Evolutionary conservation across 306 rosid species (phyloP).

Genomic region (Vigna mungo): DNA sequence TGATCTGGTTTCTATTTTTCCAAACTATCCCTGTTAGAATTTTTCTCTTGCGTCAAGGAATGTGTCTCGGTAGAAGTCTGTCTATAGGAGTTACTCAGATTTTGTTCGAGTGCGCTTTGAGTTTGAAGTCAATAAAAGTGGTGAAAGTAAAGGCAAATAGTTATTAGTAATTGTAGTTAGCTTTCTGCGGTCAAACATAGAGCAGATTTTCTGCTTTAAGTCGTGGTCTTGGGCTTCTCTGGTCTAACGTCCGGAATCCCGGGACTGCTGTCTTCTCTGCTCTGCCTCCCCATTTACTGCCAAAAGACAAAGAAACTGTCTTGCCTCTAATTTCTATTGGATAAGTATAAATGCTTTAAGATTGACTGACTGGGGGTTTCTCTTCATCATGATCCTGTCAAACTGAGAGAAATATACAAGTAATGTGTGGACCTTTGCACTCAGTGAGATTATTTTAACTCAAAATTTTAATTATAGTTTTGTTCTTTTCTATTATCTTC

Average conservation of each 20-base stretch:
- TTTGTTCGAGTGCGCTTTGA: slow-evolving; percentile 35
- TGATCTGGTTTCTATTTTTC: slow-evolving; percentile 31
- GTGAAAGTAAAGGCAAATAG: slow-evolving; percentile 47
- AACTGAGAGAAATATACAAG: slow-evolving; percentile 11
- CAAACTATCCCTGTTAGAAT: slow-evolving; percentile 18
- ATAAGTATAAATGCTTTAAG: slow-evolving; percentile 37
- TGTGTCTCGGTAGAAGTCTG: slow-evolving; percentile 17
- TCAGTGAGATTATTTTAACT: slow-evolving; percentile 1
- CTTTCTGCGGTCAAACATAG: slow-evolving; percentile 55
- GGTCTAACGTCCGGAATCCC: slow-evolving; percentile 64
- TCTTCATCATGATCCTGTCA: slow-evolving; percentile 37
- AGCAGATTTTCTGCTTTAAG: slow-evolving; percentile 54
- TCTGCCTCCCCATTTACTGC: slow-evolving; percentile 56
- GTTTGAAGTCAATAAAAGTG: slow-evolving; percentile 38
- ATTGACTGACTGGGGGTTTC: slow-evolving; percentile 14
- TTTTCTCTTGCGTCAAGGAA: slow-evolving; percentile 17
- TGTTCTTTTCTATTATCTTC: neutral
- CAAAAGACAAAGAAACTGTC: slow-evolving; percentile 48
- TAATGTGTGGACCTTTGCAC: slow-evolving; percentile 14
- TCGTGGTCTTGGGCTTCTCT: slow-evolving; percentile 50
- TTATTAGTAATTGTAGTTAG: slow-evolving; percentile 41
- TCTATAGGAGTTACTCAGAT: slow-evolving; percentile 35
- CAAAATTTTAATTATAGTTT: neutral
- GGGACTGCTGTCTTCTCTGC: slow-evolving; percentile 58
- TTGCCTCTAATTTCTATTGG: slow-evolving; percentile 33